These are phyloP conservation scores for Tetraselmis chui DNA, from an alignment of 139 green algal genomes.

Conservation along the genomic window DNA sequence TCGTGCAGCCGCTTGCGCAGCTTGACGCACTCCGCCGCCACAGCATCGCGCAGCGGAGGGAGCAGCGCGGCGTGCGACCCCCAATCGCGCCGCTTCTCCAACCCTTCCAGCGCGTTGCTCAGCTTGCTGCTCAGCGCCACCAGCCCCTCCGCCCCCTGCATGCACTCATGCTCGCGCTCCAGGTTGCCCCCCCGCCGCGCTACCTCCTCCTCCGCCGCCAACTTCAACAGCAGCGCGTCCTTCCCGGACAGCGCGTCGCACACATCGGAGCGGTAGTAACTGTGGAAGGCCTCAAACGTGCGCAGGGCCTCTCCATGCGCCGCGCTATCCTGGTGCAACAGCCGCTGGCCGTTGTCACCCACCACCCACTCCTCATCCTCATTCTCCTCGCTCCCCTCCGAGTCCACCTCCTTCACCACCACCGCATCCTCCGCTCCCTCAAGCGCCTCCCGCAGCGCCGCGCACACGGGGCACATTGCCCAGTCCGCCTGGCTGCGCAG, in stretches of 20 bases:
- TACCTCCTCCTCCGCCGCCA: neutral
- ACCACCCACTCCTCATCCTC: neutral
- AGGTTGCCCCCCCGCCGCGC: neutral
- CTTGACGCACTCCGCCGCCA: neutral
- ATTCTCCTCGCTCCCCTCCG: neutral
- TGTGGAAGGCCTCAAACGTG: neutral
- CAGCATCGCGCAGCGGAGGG: neutral
- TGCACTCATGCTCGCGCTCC: neutral
- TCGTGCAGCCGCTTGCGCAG: neutral
- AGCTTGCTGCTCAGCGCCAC: neutral
- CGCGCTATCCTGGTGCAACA: neutral
- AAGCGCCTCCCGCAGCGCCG: too few relatives aligned
- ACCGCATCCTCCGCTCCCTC: too few relatives aligned
- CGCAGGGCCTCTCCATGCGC: neutral
- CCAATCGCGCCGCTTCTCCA: neutral
- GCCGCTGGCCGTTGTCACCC: too few relatives aligned
- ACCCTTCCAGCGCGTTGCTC: neutral
- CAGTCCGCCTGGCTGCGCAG: neutral
- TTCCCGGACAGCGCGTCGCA: neutral
- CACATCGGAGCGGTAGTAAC: neutral
- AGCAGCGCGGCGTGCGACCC: neutral
- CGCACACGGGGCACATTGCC: neutral
- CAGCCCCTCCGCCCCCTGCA: neutral
- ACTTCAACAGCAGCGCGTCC: neutral
- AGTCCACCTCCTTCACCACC: too few relatives aligned